Evolutionary conservation across 2,329 filamentous ascomycete genomes (phyloP), one percentile per base, ranked within the genome.

Genomic region (Aspergillus thermomutatus): DNA sequence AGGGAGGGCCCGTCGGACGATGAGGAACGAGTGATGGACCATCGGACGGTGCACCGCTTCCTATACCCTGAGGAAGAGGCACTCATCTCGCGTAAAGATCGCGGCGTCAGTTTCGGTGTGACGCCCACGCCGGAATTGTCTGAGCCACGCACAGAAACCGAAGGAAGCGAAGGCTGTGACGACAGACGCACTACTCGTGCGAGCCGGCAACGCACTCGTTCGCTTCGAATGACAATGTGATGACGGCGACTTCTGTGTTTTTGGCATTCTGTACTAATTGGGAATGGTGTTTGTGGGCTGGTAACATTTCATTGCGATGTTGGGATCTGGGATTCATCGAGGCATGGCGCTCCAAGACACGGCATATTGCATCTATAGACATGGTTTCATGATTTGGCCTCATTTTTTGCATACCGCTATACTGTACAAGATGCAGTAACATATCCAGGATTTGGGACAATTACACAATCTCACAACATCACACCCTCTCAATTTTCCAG

Each of bases 11-110:
- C 85, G 17, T 74, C 83, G 21, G 94, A 97, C 69, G 87, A 84
- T 8, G 82, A 86, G 60, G 79, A 85, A 64, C 73, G 85, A 5
- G 79, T 96, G 0, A 80, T 94, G 58, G 93, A 97, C 69, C 92
- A 97, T 69, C 82, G 93, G n/a, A 87, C 83, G 0, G 83, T 97
- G 3, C 90, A 97, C 72, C 88, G 93, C 0, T 97, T 96, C 67
- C 76, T 97, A 5, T 83, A 86, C 25, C 80, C 85, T 0, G 83
- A 87, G 2, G 87, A 92, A 54, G 90, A 93, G 79, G 66, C 69
- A 0, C 67, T 68, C 28, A 57, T 75, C 46, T 70, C 69, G 5
- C 71, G 74, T n/a, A 69, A 69, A 52, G 69, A 67, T 41, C 71
- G 75, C 7, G 74, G 72, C 3, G 61, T 75, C 51, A 73, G 70